Evolutionary conservation across 306 rosid species (phyloP).

Genomic region (Quercus cerris): DNA sequence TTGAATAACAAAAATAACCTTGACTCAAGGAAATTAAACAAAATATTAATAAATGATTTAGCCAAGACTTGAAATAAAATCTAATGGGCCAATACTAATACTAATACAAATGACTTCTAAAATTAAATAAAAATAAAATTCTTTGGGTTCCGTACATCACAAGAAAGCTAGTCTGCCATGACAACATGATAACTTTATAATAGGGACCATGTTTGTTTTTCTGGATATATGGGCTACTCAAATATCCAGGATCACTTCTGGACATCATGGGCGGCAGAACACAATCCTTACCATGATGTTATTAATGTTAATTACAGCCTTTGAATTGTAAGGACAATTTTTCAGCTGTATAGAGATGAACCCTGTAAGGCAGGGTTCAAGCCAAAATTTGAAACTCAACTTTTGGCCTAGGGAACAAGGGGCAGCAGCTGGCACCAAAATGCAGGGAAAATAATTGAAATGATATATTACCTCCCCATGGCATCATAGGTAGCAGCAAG

Average conservation of each 20-base stretch:
- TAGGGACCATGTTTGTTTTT: background rate
- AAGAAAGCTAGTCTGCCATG: too few species aligned
- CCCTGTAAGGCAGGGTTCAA: background rate
- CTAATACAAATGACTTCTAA: too few species aligned
- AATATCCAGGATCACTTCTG: background rate
- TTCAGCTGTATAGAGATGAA: background rate
- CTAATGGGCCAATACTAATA: too few species aligned
- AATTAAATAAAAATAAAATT: too few species aligned
- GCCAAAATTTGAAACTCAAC: background rate
- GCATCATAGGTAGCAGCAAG: conserved; percentile 99
- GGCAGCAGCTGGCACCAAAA: conserved; percentile 2
- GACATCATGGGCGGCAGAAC: background rate
- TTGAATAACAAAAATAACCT: too few species aligned
- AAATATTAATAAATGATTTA: too few species aligned
- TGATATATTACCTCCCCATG: conserved; percentile 76
- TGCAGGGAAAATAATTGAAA: conserved; percentile 2
- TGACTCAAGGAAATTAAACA: too few species aligned
- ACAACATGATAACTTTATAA: background rate
- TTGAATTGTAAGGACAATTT: background rate
- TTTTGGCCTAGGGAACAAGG: background rate
- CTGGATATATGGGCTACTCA: background rate
- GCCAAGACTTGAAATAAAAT: too few species aligned
- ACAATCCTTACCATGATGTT: background rate
- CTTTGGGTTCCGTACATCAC: too few species aligned
- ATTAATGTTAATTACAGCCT: background rate